These are phyloP conservation scores for Nakazawaea wickerhamii DNA, from an alignment of 805 yeast genomes.

Conservation along the genomic window DNA sequence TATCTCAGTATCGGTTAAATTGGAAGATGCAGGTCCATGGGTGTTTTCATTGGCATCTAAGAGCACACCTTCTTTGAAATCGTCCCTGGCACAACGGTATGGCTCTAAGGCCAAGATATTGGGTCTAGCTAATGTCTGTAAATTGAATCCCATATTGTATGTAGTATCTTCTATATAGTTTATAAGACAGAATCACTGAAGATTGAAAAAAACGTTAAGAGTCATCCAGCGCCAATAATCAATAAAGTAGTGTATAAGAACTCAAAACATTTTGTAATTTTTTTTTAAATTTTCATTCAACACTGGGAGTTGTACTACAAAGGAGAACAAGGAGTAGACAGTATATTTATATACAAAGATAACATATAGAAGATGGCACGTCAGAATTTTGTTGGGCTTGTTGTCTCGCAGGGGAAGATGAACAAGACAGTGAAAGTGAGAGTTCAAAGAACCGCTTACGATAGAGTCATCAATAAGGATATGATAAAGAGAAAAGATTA, in stretches of 20 bases:
- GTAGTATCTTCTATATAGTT: too few relatives aligned
- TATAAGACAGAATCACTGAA: neutral
- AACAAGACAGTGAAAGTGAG: conserved; percentile 91
- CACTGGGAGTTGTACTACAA: neutral
- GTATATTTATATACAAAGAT: neutral
- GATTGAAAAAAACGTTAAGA: neutral
- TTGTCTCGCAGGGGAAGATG: conserved; percentile 95
- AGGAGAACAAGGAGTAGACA: neutral
- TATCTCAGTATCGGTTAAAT: conserved; percentile 38
- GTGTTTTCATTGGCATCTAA: conserved; percentile 97
- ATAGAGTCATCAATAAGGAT: conserved; percentile 68
- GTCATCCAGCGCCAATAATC: too few relatives aligned
- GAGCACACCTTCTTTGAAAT: conserved; percentile 79
- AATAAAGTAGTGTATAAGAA: too few relatives aligned
- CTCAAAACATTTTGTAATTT: neutral
- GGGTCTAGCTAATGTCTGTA: conserved; percentile 67
- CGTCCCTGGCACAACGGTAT: conserved; percentile 95
- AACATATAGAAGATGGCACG: conserved; percentile 62
- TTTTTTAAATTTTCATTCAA: neutral
- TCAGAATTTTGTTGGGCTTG: conserved; percentile 88
- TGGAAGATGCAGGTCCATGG: conserved; percentile 72
- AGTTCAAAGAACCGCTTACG: conserved; percentile 71
- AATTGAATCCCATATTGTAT: conserved; percentile 40
- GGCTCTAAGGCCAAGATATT: conserved; percentile 82
- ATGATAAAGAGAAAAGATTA: conserved; percentile 74